A percentile compares a stretch with the other conserved stretches of the same genome.
Evolutionary conservation across 83 land plant genomes (phyloP).

Genomic region (Picea abies): DNA sequence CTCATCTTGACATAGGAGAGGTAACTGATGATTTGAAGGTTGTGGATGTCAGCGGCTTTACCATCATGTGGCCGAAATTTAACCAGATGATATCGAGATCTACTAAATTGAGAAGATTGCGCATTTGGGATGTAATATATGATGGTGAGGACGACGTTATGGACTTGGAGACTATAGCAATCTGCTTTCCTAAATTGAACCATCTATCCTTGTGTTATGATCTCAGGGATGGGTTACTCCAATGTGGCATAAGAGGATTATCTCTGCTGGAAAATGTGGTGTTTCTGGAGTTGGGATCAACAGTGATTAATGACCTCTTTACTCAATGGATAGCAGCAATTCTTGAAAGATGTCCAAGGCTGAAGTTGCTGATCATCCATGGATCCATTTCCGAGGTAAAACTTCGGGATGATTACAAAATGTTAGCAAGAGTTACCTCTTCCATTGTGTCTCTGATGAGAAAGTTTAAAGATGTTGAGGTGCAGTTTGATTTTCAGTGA

Average conservation of each 20-base stretch:
- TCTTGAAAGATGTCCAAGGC: conserved; percentile 72
- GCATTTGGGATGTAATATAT: conserved; percentile 65
- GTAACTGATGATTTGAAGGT: conserved; percentile 52
- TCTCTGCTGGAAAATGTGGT: conserved; percentile 57
- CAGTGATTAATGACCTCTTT: conserved; percentile 61
- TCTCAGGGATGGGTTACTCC: conserved; percentile 50
- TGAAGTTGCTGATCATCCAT: conserved; percentile 57
- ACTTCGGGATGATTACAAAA: conserved; percentile 55
- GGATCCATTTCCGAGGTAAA: conserved; percentile 69
- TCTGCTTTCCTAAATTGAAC: conserved; percentile 56
- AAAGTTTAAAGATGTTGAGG: conserved; percentile 54
- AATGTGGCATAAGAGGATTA: conserved; percentile 51
- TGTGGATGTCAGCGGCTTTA: conserved; percentile 69
- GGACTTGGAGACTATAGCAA: conserved; percentile 72
- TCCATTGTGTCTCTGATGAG: conserved; percentile 68
- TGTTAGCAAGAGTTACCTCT: conserved; percentile 54
- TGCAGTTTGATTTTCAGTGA: conserved; percentile 60
- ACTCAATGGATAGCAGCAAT: conserved; percentile 64
- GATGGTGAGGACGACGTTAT: conserved; percentile 66
- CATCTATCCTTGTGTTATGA: conserved; percentile 70
- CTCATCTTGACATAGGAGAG: conserved; percentile 71
- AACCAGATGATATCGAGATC: conserved; percentile 67
- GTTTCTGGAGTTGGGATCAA: conserved; percentile 67
- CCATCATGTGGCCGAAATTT: conserved; percentile 70
- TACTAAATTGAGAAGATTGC: conserved; percentile 46